A percentile compares a stretch with the other conserved stretches of the same genome.
These are phyloP conservation scores for Exophiala sp. DNA, from an alignment of 2,329 filamentous ascomycete species.

Conservation along the genomic window DNA sequence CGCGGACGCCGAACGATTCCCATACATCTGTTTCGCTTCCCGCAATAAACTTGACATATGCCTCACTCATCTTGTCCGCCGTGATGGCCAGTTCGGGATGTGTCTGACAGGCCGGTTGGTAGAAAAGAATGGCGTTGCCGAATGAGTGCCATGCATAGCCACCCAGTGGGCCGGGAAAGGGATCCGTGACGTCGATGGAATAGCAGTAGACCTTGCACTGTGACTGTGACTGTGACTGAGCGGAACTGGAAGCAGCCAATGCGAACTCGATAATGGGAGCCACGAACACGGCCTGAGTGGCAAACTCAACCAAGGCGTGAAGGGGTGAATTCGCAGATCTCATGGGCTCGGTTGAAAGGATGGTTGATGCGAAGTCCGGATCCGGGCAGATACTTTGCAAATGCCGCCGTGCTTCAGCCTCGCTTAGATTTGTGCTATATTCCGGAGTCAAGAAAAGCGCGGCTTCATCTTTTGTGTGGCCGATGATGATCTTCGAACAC, in stretches of 20 bases:
- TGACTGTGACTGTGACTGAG: too few species aligned
- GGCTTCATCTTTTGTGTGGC: constrained; percentile 6
- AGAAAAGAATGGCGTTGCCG: neutral
- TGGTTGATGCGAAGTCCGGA: neutral
- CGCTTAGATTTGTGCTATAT: neutral
- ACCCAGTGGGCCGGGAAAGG: neutral
- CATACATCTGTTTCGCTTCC: neutral
- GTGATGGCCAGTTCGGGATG: neutral
- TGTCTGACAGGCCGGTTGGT: neutral
- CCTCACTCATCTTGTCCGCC: neutral
- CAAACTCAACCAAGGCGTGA: constrained; percentile 3
- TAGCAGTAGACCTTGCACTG: neutral
- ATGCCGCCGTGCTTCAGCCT: constrained; percentile 35
- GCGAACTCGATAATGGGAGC: constrained; percentile 35
- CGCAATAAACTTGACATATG: neutral
- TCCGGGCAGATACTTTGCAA: constrained; percentile 2
- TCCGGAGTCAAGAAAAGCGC: constrained; percentile 4
- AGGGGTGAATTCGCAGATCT: constrained; percentile 28
- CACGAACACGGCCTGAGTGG: constrained; percentile 44
- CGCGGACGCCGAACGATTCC: neutral
- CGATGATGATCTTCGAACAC: constrained; percentile 1
- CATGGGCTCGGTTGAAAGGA: neutral
- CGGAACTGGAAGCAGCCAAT: constrained; percentile 33
- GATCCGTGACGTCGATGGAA: neutral
- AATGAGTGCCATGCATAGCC: constrained; percentile 6